These are phyloP conservation scores for Suillus sp. DNA, from an alignment of 768 basidiomycete species.

Conservation along the genomic window DNA sequence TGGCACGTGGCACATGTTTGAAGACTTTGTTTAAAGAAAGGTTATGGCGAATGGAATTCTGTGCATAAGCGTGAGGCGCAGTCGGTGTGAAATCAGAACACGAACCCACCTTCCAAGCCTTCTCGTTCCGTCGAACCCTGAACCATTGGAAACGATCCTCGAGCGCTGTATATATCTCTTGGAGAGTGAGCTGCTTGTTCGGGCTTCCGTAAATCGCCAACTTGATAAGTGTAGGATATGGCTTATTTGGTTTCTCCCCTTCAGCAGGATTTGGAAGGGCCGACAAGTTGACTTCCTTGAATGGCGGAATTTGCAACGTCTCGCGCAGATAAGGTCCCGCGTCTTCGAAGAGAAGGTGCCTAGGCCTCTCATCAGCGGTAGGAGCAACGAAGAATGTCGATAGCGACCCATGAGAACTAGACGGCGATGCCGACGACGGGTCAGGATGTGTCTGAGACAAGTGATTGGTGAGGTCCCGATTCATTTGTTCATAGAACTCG, in stretches of 20 bases:
- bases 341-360: slow-evolving; percentile 29
- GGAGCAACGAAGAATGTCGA: slow-evolving; percentile 18
- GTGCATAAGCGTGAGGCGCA: slow-evolving; percentile 2
- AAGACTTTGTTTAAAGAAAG: slow-evolving; percentile 60
- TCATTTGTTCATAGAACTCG: slow-evolving; percentile 16
- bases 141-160: slow-evolving; percentile 60
- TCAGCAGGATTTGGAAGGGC: slow-evolving; percentile 43
- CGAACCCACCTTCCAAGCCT: slow-evolving; percentile 63
- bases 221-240: slow-evolving; percentile 53
- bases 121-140: slow-evolving; percentile 40
- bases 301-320: slow-evolving; percentile 38
- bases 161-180: slow-evolving; percentile 61
- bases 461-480: slow-evolving; percentile 13
- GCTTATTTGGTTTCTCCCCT: slow-evolving; percentile 42
- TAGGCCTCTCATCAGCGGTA: neutral
- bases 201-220: slow-evolving; percentile 69
- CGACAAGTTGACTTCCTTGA: slow-evolving; percentile 35
- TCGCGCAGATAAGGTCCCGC: slow-evolving; percentile 47
- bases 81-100: neutral
- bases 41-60: slow-evolving; percentile 57
- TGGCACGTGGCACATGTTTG: slow-evolving; percentile 50
- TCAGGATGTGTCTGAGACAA: slow-evolving; percentile 17
- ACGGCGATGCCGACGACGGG: slow-evolving; percentile 17
- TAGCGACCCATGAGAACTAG: slow-evolving; percentile 13
- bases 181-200: slow-evolving; percentile 54